A percentile compares a stretch with the other conserved stretches of the same genome.
phyloP scores from a whole-genome alignment of 1,139 yeast genomes.

The Lodderomyces parapsilosis region DNA sequence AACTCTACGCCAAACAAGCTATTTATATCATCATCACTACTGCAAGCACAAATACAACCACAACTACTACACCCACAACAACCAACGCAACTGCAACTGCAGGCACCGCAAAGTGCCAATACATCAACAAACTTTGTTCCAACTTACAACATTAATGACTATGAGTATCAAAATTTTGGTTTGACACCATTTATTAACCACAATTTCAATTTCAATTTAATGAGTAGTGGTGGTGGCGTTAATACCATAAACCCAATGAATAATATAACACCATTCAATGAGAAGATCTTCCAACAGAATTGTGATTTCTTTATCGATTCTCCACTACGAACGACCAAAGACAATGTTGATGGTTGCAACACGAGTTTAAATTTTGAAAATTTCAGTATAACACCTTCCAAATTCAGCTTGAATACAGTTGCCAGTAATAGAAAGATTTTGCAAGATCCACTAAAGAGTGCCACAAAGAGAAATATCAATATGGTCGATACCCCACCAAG shows the following conservation, averaged over 20 bases:
- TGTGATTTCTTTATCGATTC: conserved; percentile 49
- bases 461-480: conserved; percentile 36
- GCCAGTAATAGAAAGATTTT: conserved; percentile 15
- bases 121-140: conserved; percentile 1
- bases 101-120: neutral
- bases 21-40: conserved; percentile 6
- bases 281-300: conserved; percentile 40
- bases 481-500: conserved; percentile 44
- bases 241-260: conserved; percentile 17
- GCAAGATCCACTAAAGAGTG: conserved; percentile 19
- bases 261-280: conserved; percentile 44
- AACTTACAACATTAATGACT: conserved; percentile 9
- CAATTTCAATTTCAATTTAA: conserved; percentile 24
- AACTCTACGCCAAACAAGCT: conserved; percentile 34
- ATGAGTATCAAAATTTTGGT: conserved; percentile 39
- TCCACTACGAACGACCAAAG: conserved; percentile 37
- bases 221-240: conserved; percentile 17
- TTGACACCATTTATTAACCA: conserved; percentile 47
- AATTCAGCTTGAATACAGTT: conserved; percentile 27
- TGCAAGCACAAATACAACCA: conserved; percentile 1
- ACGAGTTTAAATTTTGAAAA: conserved; percentile 18
- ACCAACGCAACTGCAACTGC: neutral
- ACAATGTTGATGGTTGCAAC: conserved; percentile 7
- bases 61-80: conserved; percentile 1
- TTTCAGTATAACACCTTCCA: conserved; percentile 46